Percentiles rank a stretch among this genome's conserved stretches.
These are phyloP conservation scores for Penicillium sp. DNA, from an alignment of 2,329 filamentous ascomycete species.

Conservation along the genomic window DNA sequence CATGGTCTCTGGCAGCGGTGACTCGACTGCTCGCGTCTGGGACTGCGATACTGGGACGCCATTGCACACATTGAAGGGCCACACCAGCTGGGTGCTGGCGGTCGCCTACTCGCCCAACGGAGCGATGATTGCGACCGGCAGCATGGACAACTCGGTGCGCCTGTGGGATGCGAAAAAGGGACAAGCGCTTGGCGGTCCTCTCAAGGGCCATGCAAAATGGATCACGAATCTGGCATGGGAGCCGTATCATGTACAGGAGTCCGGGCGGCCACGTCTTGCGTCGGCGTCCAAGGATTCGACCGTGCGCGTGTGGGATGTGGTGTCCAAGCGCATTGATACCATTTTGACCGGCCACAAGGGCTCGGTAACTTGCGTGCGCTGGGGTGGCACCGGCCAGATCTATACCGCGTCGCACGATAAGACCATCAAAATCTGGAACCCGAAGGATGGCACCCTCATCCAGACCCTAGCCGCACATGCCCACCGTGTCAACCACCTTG, in stretches of 20 bases:
- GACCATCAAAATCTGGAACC: constrained; percentile 87
- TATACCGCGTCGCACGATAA: constrained; percentile 89
- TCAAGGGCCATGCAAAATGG: constrained; percentile 88
- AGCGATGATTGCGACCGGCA: constrained; percentile 76
- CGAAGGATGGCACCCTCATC: constrained; percentile 71
- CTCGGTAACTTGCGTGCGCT: constrained; percentile 84
- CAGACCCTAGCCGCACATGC: constrained; percentile 79
- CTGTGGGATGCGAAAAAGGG: constrained; percentile 86
- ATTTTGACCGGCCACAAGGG: constrained; percentile 85
- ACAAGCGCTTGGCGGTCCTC: constrained; percentile 64
- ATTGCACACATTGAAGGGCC: constrained; percentile 78
- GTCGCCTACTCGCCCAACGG: constrained; percentile 87
- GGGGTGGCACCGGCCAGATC: constrained; percentile 84
- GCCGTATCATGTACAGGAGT: constrained; percentile 78
- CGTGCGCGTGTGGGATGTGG: constrained; percentile 79
- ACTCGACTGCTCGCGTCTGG: constrained; percentile 89
- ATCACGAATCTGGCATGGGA: constrained; percentile 88
- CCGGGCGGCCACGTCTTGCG: constrained; percentile 73
- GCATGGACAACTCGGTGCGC: constrained; percentile 88
- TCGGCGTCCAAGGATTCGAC: constrained; percentile 89
- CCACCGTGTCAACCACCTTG: constrained; percentile 94
- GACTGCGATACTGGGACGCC: constrained; percentile 92
- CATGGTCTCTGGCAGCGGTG: constrained; percentile 84
- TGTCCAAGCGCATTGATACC: constrained; percentile 73
- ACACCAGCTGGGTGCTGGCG: constrained; percentile 84